Conservation (phyloP, 768 basidiomycete species). For the Xanthoconium stramineum region DNA sequence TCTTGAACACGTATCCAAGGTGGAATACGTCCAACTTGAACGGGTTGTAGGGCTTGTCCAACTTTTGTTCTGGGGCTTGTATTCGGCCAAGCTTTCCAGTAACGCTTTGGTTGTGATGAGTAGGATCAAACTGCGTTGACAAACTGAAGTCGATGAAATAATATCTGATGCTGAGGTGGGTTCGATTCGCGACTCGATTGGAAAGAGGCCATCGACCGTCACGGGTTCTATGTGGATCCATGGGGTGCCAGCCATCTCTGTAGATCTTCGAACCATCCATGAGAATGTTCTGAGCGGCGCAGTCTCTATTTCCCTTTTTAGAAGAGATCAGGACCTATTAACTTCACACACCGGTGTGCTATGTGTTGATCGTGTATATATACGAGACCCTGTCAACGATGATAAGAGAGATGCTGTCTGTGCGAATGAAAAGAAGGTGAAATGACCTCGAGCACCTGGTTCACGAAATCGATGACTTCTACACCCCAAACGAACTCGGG, state of each 20-base stretch:
- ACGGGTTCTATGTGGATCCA: neutral
- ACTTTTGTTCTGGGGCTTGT: constrained; percentile 22
- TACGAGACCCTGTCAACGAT: constrained; percentile 25
- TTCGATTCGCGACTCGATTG: constrained; percentile 21
- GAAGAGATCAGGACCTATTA: neutral
- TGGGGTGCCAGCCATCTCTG: constrained; percentile 28
- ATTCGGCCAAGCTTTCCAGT: constrained; percentile 8
- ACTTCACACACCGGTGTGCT: constrained; percentile 33
- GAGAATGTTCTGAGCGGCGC: constrained; percentile 28
- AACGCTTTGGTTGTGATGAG: neutral
- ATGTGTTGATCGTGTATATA: constrained; percentile 35
- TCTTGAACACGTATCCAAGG: constrained; percentile 18
- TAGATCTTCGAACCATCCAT: constrained; percentile 25
- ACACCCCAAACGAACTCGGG: constrained; percentile 24
- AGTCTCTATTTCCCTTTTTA: constrained; percentile 18
- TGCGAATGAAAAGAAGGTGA: neutral
- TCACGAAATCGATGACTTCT: constrained; percentile 25
- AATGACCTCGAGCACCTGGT: constrained; percentile 25
- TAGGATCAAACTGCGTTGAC: constrained; percentile 27
- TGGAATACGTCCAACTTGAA: constrained; percentile 30
- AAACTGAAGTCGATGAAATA: constrained; percentile 36
- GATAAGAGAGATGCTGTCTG: neutral
- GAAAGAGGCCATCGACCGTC: constrained; percentile 18
- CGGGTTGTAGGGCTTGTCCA: constrained; percentile 23
- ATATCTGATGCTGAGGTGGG: constrained; percentile 27